Conservation (phyloP, 352 stramenopile species). For the Aphanomyces invadans region DNA sequence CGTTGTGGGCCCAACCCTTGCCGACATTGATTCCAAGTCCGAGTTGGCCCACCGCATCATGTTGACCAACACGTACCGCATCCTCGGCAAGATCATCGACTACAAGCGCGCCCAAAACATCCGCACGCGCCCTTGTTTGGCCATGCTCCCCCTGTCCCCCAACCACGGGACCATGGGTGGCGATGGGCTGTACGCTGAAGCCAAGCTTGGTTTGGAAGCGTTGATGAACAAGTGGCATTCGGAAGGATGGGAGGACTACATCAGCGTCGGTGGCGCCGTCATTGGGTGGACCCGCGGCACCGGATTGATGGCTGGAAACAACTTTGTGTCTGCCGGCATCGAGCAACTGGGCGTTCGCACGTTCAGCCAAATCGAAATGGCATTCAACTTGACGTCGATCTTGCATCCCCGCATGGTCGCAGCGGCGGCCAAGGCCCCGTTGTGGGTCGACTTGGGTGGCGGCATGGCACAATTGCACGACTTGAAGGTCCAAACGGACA, state of each 20-base stretch:
- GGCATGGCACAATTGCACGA: conserved; percentile 70
- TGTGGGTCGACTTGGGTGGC: conserved; percentile 76
- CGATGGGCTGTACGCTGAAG: conserved; percentile 83
- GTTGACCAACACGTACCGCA: conserved; percentile 78
- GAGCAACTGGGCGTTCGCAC: conserved; percentile 77
- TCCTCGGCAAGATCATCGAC: conserved; percentile 68
- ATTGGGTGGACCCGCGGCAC: conserved; percentile 85
- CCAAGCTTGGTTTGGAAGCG: conserved; percentile 80
- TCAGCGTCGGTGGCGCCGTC: conserved; percentile 74
- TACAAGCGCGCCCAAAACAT: conserved; percentile 69
- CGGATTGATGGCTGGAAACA: conserved; percentile 84
- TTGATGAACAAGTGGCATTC: conserved; percentile 82
- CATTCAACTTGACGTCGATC: conserved; percentile 80
- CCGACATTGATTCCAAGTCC: conserved; percentile 64
- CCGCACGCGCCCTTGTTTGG: conserved; percentile 62
- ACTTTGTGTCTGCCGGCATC: conserved; percentile 70
- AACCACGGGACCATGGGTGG: conserved; percentile 84
- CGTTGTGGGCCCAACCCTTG: conserved; percentile 68
- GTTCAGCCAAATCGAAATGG: conserved; percentile 82
- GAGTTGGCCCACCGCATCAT: conserved; percentile 84
- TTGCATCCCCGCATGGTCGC: conserved; percentile 76
- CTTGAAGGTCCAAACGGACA: conserved; percentile 34
- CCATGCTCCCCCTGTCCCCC: conserved; percentile 70
- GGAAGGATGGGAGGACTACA: conserved; percentile 79
- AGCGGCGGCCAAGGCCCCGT: conserved; percentile 51